Evolutionary conservation across 129 eudicot species (phyloP).

Genomic region (Tanacetum coccineum): DNA sequence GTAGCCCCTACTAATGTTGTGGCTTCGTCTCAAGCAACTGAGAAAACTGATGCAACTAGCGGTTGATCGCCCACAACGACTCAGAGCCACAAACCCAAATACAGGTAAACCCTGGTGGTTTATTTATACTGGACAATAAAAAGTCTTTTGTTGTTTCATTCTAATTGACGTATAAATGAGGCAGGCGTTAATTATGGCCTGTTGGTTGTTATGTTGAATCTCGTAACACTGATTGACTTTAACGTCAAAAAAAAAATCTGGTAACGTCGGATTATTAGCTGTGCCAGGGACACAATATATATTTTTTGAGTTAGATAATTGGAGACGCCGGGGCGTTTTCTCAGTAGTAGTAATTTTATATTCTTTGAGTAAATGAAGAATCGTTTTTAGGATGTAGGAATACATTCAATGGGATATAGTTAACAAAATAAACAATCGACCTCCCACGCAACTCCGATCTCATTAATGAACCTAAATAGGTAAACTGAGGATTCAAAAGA

Average conservation of each 20-base stretch:
- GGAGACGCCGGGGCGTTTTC: too few species aligned
- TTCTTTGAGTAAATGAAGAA: too few species aligned
- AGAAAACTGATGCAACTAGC: constrained; percentile 25
- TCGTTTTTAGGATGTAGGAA: too few species aligned
- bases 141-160: neutral
- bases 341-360: too few species aligned
- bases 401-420: too few species aligned
- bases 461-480: too few species aligned
- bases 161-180: neutral
- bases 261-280: too few species aligned
- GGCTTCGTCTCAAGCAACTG: constrained; percentile 29
- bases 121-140: neutral
- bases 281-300: too few species aligned
- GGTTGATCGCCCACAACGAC: constrained; percentile 23
- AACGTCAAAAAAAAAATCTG: neutral
- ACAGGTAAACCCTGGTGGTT: constrained; percentile 42
- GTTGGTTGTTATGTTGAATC: neutral
- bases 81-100: constrained; percentile 71
- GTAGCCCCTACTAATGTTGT: constrained; percentile 22
- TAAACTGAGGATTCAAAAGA: too few species aligned
- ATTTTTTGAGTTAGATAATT: too few species aligned
- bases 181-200: neutral
- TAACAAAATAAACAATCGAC: too few species aligned
- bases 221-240: neutral
- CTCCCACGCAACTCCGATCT: too few species aligned